phyloP scores from a whole-genome alignment of 2,329 filamentous ascomycete species.

The Stagonosporopsis chrysanthemi region DNA sequence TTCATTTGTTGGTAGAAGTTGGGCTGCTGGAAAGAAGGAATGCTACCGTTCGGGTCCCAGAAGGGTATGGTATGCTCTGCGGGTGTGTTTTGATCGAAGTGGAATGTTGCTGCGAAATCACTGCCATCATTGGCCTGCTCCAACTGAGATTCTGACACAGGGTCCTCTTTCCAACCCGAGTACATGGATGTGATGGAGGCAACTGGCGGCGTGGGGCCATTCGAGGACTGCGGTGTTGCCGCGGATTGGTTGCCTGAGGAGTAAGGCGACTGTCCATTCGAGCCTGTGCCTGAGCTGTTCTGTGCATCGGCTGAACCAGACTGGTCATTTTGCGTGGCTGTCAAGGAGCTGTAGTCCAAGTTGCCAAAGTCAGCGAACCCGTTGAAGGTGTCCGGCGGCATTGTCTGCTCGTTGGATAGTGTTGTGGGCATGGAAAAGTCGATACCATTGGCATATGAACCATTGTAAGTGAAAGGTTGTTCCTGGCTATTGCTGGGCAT shows the following conservation, averaged over 20 bases:
- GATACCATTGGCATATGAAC: constrained; percentile 34
- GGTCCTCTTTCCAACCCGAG: constrained; percentile 48
- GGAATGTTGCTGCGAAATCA: constrained; percentile 41
- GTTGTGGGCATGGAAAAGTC: constrained; percentile 36
- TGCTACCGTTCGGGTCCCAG: constrained; percentile 34
- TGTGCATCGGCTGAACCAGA: constrained; percentile 36
- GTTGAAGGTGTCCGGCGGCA: constrained; percentile 33
- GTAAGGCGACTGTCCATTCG: constrained; percentile 47
- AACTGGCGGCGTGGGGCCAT: constrained; percentile 44
- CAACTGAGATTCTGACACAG: constrained; percentile 27
- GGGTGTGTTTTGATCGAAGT: constrained; percentile 38
- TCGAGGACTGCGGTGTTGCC: constrained; percentile 42
- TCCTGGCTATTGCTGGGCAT: constrained; percentile 37
- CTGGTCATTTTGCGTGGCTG: constrained; percentile 32
- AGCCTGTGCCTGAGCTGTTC: constrained; percentile 42
- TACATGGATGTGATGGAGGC: constrained; percentile 48
- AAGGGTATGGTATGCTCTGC: constrained; percentile 44
- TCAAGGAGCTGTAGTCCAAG: constrained; percentile 37
- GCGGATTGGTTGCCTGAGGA: constrained; percentile 46
- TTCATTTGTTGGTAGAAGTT: constrained; percentile 49
- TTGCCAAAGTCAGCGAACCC: constrained; percentile 38
- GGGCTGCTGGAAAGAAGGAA: constrained; percentile 34
- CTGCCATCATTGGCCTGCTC: constrained; percentile 39
- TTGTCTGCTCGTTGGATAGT: constrained; percentile 31
- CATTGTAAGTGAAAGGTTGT: constrained; percentile 24